Percentiles rank a stretch among this genome's conserved stretches.
Evolutionary conservation across 2,329 filamentous ascomycete genomes (phyloP).

Genomic region (Nemania sp.): DNA sequence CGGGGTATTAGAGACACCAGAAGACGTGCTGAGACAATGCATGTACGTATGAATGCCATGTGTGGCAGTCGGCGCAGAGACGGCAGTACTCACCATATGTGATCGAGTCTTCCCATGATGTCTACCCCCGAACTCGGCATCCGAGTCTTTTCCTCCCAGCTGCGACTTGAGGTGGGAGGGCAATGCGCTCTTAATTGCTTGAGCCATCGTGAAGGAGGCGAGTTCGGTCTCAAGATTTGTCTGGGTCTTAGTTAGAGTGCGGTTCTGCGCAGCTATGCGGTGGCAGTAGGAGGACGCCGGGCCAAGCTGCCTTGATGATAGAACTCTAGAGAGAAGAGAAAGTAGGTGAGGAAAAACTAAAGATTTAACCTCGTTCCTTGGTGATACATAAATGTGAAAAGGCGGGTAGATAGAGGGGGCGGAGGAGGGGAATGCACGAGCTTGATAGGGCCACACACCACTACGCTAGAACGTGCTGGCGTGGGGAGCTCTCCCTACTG

Average conservation of each 20-base stretch:
- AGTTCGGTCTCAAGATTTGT: neutral
- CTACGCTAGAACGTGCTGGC: no score
- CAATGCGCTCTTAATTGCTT: constrained; percentile 72
- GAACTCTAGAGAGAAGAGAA: constrained; percentile 13
- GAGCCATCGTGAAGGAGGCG: constrained; percentile 59
- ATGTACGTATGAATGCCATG: no score
- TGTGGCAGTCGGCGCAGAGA: no score
- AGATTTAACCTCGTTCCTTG: constrained; percentile 27
- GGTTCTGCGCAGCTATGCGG: neutral
- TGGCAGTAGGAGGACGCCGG: neutral
- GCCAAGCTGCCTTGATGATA: constrained; percentile 1
- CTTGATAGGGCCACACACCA: no score
- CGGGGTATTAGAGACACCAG: constrained; percentile 9
- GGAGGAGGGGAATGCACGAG: constrained; percentile 18
- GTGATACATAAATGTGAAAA: constrained; percentile 25
- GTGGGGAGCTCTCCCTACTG: no score
- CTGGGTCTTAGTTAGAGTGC: constrained; percentile 10
- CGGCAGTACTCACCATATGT: constrained; percentile 70
- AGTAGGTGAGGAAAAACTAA: constrained; percentile 29
- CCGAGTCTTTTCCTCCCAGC: constrained; percentile 46
- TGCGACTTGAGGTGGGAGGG: constrained; percentile 81
- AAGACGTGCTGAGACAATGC: neutral
- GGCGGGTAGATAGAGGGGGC: no score
- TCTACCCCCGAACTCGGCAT: constrained; percentile 59
- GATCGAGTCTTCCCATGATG: constrained; percentile 86